A percentile compares a stretch with the other conserved stretches of the same genome.
Evolutionary conservation across 306 rosid genomes (phyloP).

Genomic region (Inga laurina): DNA sequence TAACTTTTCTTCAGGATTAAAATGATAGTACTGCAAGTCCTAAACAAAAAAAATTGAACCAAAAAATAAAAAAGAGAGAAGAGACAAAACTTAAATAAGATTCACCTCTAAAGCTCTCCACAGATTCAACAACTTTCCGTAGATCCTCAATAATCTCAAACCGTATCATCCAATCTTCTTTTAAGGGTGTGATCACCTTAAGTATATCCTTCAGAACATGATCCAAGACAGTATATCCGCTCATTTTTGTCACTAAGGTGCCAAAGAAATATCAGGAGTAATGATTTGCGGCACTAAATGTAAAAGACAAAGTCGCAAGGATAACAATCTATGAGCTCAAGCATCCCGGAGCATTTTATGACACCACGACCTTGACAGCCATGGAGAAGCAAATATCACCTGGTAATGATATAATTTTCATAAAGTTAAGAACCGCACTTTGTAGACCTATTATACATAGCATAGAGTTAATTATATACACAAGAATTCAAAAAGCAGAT

Average conservation of each 20-base stretch:
- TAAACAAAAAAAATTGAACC: not conserved
- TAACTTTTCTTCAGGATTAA: not conserved
- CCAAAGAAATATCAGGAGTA: slow-evolving; percentile 17
- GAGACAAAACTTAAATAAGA: slow-evolving; percentile 17
- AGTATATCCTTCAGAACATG: slow-evolving; percentile 52
- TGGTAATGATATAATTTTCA: slow-evolving; percentile 24
- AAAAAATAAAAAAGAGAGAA: not conserved
- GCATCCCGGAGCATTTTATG: slow-evolving; percentile 17
- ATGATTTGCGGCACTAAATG: slow-evolving; percentile 31
- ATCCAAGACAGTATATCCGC: slow-evolving; percentile 42
- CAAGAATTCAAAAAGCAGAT: slow-evolving; percentile 5
- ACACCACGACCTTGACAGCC: slow-evolving; percentile 23
- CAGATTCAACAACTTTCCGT: slow-evolving; percentile 43
- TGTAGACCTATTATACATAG: slow-evolving; percentile 27
- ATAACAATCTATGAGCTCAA: slow-evolving; percentile 18
- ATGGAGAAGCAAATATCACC: slow-evolving; percentile 29
- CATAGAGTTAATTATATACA: slow-evolving; percentile 17
- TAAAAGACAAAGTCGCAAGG: slow-evolving; percentile 25
- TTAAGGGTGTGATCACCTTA: slow-evolving; percentile 49
- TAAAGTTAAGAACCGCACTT: slow-evolving; percentile 33
- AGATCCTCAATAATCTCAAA: slow-evolving; percentile 52
- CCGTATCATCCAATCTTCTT: slow-evolving; percentile 58
- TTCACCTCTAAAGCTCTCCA: slow-evolving; percentile 69
- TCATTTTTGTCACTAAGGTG: slow-evolving; percentile 47
- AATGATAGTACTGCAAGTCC: not conserved